Base-by-base conservation (phyloP, 495 filamentous ascomycete species). In the Beverwykella pulmonaria region DNA sequence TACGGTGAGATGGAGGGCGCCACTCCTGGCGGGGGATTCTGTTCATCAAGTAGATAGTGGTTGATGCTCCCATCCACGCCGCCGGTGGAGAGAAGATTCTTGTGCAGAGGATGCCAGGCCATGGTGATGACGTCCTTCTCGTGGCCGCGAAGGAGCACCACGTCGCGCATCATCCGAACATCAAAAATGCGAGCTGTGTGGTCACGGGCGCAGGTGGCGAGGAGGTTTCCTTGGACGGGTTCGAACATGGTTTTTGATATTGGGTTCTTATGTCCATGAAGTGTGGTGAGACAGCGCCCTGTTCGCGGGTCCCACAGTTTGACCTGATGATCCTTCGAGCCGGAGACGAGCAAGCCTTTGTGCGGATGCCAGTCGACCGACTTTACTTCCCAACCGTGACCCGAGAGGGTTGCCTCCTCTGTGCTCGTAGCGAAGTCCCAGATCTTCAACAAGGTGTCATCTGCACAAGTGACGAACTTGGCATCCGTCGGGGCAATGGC, bases 301-400 rank as follows among this genome's bases (percentile, higher is more conserved):
- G 89, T 96, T 53, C 94, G 84, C 22, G 94, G 94, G 75, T 98
- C 94, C 94, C 94, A 98, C 54, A 98, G 86, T 73, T 98, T 98
- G 69, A 98, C 92, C 46, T 93, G 81, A 78, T 97, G 93, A 71
- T 98, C 94, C 76, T 98, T 98, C 7, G 93, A 97, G 25, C 94
- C 94, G 2, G 94, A 98, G 36, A 97, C 94, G 46, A 98, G 82
- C 10, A 98, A 77, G 0, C 94, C 94, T 78, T 96, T 98, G 0
- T 88, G 92, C 6, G 94, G 93, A 79, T 98, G 94, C 94, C 94
- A 98, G 74, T 98, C 94, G 52, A 93, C 93, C 26, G 87, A 89
- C 74, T 97, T 97, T 15, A 90, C 92, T 74, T 98, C 94, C 94
- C 94, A 98, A 58, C 91, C 89, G 74, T 98, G 94, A 17, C 93